phyloP scores from a whole-genome alignment of 2,329 filamentous ascomycete genomes.

The Talaromyces sp. region DNA sequence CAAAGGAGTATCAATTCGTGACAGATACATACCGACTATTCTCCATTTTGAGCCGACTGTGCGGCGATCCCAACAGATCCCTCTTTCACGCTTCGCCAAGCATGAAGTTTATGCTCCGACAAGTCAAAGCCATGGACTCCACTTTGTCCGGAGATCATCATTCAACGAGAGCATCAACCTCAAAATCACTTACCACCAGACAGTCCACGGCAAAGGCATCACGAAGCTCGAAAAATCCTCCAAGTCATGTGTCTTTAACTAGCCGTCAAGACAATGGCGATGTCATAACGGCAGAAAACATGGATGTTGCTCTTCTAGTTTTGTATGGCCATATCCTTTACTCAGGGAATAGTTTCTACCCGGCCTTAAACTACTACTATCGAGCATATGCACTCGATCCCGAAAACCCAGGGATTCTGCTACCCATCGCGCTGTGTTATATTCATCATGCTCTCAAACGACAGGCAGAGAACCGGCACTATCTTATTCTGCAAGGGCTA shows the following conservation, averaged over 20 bases:
- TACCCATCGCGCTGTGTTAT: slow-evolving; percentile 79
- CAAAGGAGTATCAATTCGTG: slow-evolving; percentile 74
- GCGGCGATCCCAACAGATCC: slow-evolving; percentile 58
- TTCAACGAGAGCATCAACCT: slow-evolving; percentile 29
- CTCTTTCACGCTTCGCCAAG: slow-evolving; percentile 75
- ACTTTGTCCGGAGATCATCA: slow-evolving; percentile 53
- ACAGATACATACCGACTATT: slow-evolving; percentile 84
- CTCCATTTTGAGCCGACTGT: slow-evolving; percentile 71
- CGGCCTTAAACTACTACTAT: slow-evolving; percentile 84
- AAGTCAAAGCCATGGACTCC: slow-evolving; percentile 86
- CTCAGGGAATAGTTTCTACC: slow-evolving; percentile 75
- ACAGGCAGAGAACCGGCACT: slow-evolving; percentile 85
- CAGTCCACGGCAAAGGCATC: background rate
- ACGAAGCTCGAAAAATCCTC: slow-evolving; percentile 32
- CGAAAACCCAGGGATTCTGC: slow-evolving; percentile 71
- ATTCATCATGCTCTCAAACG: slow-evolving; percentile 86
- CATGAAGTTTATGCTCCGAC: slow-evolving; percentile 87
- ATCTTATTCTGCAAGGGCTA: slow-evolving; percentile 79
- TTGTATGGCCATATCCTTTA: slow-evolving; percentile 89
- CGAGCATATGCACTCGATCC: slow-evolving; percentile 71
- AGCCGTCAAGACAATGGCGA: slow-evolving; percentile 38
- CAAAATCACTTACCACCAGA: slow-evolving; percentile 27
- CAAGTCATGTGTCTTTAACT: slow-evolving; percentile 42
- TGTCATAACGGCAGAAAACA: slow-evolving; percentile 41
- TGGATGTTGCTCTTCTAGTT: slow-evolving; percentile 79